Percentiles rank a stretch among this genome's conserved stretches.
Conservation (phyloP, 148 eudicot species). For the Persicaria maculosa region DNA sequence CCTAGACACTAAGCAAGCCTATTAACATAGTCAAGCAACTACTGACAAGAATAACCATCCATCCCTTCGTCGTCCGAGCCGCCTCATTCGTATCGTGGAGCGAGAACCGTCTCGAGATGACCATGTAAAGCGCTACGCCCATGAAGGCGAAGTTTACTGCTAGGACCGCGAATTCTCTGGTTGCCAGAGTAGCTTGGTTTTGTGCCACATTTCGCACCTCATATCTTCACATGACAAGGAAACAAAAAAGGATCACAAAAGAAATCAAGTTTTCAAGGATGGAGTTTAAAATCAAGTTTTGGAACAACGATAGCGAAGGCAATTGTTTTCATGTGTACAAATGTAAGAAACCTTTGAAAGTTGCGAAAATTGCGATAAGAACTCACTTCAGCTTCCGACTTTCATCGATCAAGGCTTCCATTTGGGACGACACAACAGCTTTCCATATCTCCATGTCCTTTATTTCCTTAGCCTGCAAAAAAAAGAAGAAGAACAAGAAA, state of each 20-base stretch:
- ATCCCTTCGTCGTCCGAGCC: constrained; percentile 27
- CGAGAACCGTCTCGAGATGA: constrained; percentile 42
- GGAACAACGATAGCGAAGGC: not conserved
- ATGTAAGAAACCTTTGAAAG: not conserved
- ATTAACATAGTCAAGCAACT: constrained; percentile 55
- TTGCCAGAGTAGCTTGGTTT: constrained; percentile 61
- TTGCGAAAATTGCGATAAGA: not conserved
- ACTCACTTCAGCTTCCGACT: constrained; percentile 59
- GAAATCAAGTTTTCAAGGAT: not conserved
- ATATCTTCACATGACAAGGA: constrained; percentile 37
- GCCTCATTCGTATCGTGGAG: constrained; percentile 12
- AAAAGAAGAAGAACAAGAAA: not conserved
- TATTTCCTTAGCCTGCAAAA: constrained; percentile 46
- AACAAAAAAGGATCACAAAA: not conserved
- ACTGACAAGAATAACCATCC: constrained; percentile 50
- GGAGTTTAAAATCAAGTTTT: constrained; percentile 3
- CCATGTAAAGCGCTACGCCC: constrained; percentile 50
- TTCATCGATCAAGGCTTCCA: constrained; percentile 54
- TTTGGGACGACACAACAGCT: constrained; percentile 39
- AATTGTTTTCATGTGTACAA: not conserved
- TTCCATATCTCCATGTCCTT: constrained; percentile 61
- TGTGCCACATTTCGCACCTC: constrained; percentile 50
- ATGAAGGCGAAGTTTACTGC: constrained; percentile 51
- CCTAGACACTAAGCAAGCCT: constrained; percentile 23
- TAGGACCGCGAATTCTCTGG: constrained; percentile 58